Base-by-base conservation (phyloP, 73 alveolate genomes). In the Loxodes magnus region DNA sequence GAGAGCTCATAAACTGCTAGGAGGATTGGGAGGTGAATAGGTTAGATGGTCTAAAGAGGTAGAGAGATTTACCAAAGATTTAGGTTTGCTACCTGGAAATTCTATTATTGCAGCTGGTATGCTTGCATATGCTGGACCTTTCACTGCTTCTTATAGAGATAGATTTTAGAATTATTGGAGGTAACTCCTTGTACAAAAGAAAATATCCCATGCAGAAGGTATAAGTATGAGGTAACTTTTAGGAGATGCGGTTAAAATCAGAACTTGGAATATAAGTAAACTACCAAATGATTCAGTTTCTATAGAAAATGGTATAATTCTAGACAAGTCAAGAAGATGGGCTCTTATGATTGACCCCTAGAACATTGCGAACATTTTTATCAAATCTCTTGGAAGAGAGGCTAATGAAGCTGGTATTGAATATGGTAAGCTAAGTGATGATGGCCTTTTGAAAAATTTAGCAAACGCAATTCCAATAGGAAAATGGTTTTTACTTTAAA, bases 291-390 rank as follows among this genome's bases (percentile, higher is more conserved):
- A 96, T 68, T 66, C 77, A 46, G 90, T 91, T 38, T 90, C 98
- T 33, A 80, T 87, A 19, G 79, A 72, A 52, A 96, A 96, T 61
- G 98, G 90, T 0, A 82, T 94, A 16, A 55, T 94, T 15, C 78
- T 73, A 12, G 83, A 72, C 21, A 64, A 67, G 23, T 81, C 93
- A 14, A 56, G 77, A 41, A 71, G 90, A 33, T 84, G 83, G 77
- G 96, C 98, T 4, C 66, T 95, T 60, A 93, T 95, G 99, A 90
- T 95, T 64, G 99, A 95, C 61, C 99, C 99, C 10, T 93, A 95
- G 51, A 74, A 79, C 21, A 55, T 67, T 43, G 99, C 99, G 23
- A 93, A 92, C 86, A 93, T 84, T 59, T 95, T 78, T 65, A 88
- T 95, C 67, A 95, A 95, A 84, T 79, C 81, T 39, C 77, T 93